phyloP scores from a whole-genome alignment of 208 protist genomes.

The Endotrypanum monterogeii region DNA sequence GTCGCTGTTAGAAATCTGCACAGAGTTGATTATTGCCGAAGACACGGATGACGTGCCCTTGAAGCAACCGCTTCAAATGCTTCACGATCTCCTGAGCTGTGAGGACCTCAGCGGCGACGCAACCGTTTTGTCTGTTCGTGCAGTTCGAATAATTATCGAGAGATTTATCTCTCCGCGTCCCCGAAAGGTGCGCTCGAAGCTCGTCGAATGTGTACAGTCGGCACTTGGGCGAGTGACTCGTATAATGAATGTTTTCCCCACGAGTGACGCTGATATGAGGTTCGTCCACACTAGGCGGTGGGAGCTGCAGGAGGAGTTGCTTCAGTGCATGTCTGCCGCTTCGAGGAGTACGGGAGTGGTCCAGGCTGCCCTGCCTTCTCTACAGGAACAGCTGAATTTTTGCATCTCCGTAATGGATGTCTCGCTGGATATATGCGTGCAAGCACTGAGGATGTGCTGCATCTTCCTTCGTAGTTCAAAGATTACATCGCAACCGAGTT shows the following conservation, averaged over 20 bases:
- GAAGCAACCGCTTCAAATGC: constrained; percentile 14
- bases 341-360: constrained; percentile 29
- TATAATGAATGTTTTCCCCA: neutral
- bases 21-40: constrained; percentile 36
- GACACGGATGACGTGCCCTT: constrained; percentile 16
- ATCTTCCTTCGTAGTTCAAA: constrained; percentile 40
- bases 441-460: constrained; percentile 67
- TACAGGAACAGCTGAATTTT: constrained; percentile 64
- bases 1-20: constrained; percentile 34
- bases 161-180: constrained; percentile 42
- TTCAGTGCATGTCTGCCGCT: constrained; percentile 67
- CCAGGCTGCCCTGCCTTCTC: constrained; percentile 41
- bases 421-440: constrained; percentile 69
- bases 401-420: constrained; percentile 58
- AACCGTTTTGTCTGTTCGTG: constrained; percentile 65
- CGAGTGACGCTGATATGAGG: neutral
- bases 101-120: constrained; percentile 60
- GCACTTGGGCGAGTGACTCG: constrained; percentile 2
- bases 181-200: constrained; percentile 11
- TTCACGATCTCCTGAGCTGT: constrained; percentile 28
- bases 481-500: constrained; percentile 11
- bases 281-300: constrained; percentile 47
- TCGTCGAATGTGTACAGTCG: constrained; percentile 19
- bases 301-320: constrained; percentile 79
- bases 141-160: constrained; percentile 68